Conservation (phyloP, 495 filamentous ascomycete species). For the Xylaria telfairii region DNA sequence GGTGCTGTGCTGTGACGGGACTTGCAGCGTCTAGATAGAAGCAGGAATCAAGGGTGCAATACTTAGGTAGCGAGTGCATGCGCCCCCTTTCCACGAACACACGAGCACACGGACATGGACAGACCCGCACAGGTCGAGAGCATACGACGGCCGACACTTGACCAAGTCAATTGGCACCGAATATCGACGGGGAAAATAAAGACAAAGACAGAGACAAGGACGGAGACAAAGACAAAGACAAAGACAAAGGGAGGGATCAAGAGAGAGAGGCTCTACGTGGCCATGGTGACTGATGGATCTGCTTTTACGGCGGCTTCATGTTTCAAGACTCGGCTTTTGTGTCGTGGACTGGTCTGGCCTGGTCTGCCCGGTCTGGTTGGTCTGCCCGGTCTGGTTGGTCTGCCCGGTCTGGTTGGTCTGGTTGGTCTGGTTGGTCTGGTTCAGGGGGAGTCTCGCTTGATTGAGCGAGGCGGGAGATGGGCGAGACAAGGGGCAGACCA, state of each 20-base stretch:
- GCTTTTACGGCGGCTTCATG: background rate
- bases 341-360: too few species aligned
- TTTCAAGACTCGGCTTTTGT: slow-evolving; percentile 13
- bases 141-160: background rate
- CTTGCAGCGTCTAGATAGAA: background rate
- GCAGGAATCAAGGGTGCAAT: background rate
- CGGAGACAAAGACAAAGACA: background rate
- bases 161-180: background rate
- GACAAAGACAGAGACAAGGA: background rate
- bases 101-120: too few species aligned
- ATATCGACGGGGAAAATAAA: too few species aligned
- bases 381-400: too few species aligned
- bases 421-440: too few species aligned
- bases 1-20: background rate
- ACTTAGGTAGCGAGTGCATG: background rate
- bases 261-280: background rate
- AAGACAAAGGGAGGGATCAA: background rate
- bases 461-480: background rate
- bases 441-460: slow-evolving; percentile 5
- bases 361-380: too few species aligned
- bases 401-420: too few species aligned
- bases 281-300: slow-evolving; percentile 3
- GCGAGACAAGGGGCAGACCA: background rate
- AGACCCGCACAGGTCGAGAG: slow-evolving; percentile 6
- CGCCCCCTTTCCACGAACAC: slow-evolving; percentile 11